Evolutionary conservation across 768 basidiomycete species (phyloP), one percentile per base, ranked within the genome.

Genomic region (Hygrocybe punicea): DNA sequence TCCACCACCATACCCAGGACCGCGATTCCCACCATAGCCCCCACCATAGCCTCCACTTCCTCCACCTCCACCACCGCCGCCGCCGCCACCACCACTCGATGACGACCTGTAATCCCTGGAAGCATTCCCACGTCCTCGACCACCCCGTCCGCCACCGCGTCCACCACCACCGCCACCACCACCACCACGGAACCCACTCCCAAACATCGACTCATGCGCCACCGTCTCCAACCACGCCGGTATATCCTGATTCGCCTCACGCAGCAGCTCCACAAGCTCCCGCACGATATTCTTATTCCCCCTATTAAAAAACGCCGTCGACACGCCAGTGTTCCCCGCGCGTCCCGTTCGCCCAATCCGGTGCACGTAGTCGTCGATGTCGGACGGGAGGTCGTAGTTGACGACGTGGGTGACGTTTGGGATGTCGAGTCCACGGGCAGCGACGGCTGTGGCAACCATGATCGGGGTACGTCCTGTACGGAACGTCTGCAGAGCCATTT

Each of bases 321-420:
- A 87, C 62, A 87, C 82, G 79, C 97, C 97, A 10, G 89, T 92
- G 79, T 99, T 99, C 50, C 97, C 97, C 8, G 97, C 97, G 83
- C 97, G 95, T 45, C 97, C 97, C 13, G 94, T 96, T 79, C 94
- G 90, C 79, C 93, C 93, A 65, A 95, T 96, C 67, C 93, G 94
- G 71, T 98, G 95, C 46, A 98, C 95, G 74, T 98, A 99, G 73
- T 99, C 97, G 68, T 98, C 97, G 61, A 99, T 95, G 75, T 98
- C 97, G 59, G 89, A 89, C 11, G 97, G 97, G 5, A 99, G 80
- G 71, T 98, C 97, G 73, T 98, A 98, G 73, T 98, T 96, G 78
- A 98, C 81, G 67, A 99, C 97, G 71, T 98, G 97, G 14, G 91
- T 97, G 68, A 99, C 97, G 73, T 99, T 97, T 60, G 97, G 97